phyloP scores from a whole-genome alignment of 148 eudicot genomes.

The Chenopodium album region DNA sequence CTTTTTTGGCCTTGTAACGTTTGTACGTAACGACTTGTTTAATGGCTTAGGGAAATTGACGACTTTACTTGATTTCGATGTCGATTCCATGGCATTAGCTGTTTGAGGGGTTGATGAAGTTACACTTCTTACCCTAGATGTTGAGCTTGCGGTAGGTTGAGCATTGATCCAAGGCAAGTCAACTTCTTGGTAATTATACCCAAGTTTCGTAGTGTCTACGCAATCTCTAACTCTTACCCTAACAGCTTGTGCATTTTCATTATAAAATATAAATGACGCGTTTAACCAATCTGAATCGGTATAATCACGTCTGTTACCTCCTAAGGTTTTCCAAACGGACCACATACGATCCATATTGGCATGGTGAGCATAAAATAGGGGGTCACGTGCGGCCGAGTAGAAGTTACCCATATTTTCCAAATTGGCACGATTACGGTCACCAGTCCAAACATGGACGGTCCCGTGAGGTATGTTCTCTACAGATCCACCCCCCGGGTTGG shows the following conservation, averaged over 20 bases:
- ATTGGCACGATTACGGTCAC: conserved; percentile 54
- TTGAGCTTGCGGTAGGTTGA: conserved; percentile 36
- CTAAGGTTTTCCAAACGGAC: conserved; percentile 71
- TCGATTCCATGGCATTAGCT: conserved; percentile 42
- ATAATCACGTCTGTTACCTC: conserved; percentile 46
- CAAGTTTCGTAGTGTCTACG: conserved; percentile 4
- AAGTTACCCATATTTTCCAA: conserved; percentile 85
- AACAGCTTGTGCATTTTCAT: conserved; percentile 11
- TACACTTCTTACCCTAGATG: conserved; percentile 25
- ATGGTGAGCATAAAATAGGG: conserved; percentile 74
- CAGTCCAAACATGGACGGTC: conserved; percentile 68
- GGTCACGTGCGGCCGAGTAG: conserved; percentile 79
- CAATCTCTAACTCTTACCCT: conserved; percentile 8
- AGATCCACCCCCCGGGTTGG: conserved; percentile 61
- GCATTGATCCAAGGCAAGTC: conserved; percentile 11
- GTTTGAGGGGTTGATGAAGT: conserved; percentile 28
- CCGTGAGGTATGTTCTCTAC: conserved; percentile 73
- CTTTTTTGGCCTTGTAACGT: conserved; percentile 66
- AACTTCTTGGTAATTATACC: conserved; percentile 7
- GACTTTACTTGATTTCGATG: not conserved
- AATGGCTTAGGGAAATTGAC: conserved; percentile 47
- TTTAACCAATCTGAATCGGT: conserved; percentile 67
- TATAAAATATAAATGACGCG: conserved; percentile 57
- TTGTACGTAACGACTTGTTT: conserved; percentile 37
- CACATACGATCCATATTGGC: conserved; percentile 70